Base-by-base conservation (phyloP, 2,329 filamentous ascomycete species). In the Incumbomyces lentus region DNA sequence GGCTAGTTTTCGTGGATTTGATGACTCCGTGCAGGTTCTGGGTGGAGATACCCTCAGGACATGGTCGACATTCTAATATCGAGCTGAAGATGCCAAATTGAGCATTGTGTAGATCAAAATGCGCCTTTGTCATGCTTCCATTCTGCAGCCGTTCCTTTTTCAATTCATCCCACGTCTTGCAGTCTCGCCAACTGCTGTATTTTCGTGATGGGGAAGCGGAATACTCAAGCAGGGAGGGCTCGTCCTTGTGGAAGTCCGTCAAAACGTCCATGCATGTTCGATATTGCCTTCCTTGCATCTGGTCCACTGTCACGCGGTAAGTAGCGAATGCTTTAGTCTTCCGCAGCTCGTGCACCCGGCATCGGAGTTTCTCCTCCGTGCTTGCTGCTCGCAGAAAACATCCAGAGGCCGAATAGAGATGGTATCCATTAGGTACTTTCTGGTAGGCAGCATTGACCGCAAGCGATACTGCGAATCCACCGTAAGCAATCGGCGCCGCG, bases 321-420 rank as follows among this genome's bases (percentile, higher is more conserved):
- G 72, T 75, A 2, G 66, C 65, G 45, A 75, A 75, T 0, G 69
- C 68, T 12, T 66, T 62, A 1, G 72, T 74, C 40, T 68, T 64
- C 11, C 72, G 63, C 1, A 65, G 60, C 13, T 51, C 53, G 14
- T 59, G 57, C 1, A 72, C 66, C 2, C 51, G 60, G 42, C 63
- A 65, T 31, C 55, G 54, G 1, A 74, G 50, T 13, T 63, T 64
- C 16, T 62, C 59, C 19, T 68, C 64, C 0, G 60, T 68, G 14
- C 62, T 58, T 2, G 70, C 65, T 1, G 72, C 71, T 2, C 72
- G 69, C 1, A 71, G 64, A 40, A 67, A 75, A 47, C 71, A 63
- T 0, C 72, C 72, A 0, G 68, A 52, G 0, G 69, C 53, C 0
- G 70, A 71, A 54, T 74, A 74, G 3, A 74, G 58, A 2, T 64